Evolutionary conservation across 805 yeast genomes (phyloP), one percentile per base, ranked within the genome.

Genomic region (Hagleromyces aurorensis): DNA sequence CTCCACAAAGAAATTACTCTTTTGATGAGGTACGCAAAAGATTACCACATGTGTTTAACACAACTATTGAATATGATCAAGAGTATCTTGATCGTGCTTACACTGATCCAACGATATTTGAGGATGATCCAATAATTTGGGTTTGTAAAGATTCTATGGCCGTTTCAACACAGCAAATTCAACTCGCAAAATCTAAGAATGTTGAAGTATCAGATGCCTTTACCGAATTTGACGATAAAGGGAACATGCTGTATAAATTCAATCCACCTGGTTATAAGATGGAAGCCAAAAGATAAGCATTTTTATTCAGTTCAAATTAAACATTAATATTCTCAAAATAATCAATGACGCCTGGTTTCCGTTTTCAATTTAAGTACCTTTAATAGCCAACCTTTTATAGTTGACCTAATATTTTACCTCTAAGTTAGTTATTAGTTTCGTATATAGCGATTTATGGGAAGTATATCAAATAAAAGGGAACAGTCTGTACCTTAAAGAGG

Each of bases 221-320:
- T 42, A 76, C 91, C 5, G 52, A 57, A 4, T 69, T 64, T 38
- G 66, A 73, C 41, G 84, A 73, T 25, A 72, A 75, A 60, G 77
- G 75, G 23, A 62, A 62, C 30, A 55, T 69, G 13, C 52, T 50
- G 5, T 75, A 65, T 43, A 61, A 69, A 16, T 83, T 79, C 21
- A 71, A 74, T 30, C 91, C 91, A 29, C 91, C 91, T 4, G 70
- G 71, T 27, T 80, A 72, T 50, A 78, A 72, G 44, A 38, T 36
- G 16, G 36, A 29, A 11, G 44, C 47, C 6, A 46, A 48, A 30
- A 42, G 38, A 19, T 48, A 31, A 37, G n/a, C n/a, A n/a, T n/a
- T n/a, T n/a, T n/a, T n/a, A n/a, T n/a, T n/a, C n/a, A n/a, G n/a
- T n/a, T n/a, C n/a, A n/a, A n/a, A n/a, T n/a, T n/a, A n/a, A n/a